phyloP scores from a whole-genome alignment of 345 rosid species.

The Corymbia maculata region DNA sequence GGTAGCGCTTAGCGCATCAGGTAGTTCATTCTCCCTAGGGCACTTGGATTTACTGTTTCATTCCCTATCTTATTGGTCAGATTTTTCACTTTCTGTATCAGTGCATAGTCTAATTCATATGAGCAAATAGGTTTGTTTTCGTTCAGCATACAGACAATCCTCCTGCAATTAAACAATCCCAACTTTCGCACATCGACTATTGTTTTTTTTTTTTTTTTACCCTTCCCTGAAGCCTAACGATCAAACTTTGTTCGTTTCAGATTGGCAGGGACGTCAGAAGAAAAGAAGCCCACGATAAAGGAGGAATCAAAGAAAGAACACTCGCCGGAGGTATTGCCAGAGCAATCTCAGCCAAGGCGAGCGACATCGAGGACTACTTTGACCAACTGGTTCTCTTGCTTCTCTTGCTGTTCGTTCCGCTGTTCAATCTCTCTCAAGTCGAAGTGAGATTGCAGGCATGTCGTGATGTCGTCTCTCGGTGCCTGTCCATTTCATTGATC shows the following conservation, averaged over 20 bases:
- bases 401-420: slow-evolving; percentile 31
- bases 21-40: not conserved
- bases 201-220: not conserved
- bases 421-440: slow-evolving; percentile 1
- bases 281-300: not conserved
- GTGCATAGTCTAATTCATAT: not conserved
- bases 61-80: not conserved
- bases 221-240: not conserved
- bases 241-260: not conserved
- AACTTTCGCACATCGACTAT: not conserved
- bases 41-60: not conserved
- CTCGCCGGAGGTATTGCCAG: not conserved
- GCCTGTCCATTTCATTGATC: not conserved
- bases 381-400: slow-evolving; percentile 42
- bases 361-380: slow-evolving; percentile 1
- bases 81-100: not conserved
- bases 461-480: not conserved
- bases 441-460: not conserved
- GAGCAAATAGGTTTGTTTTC: not conserved
- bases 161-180: not conserved
- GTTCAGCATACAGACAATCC: not conserved
- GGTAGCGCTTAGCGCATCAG: not conserved
- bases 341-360: slow-evolving; percentile 6
- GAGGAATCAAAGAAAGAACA: not conserved
- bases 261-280: not conserved